These are phyloP conservation scores for Suillus cothurnatus DNA, from an alignment of 768 basidiomycete species.

Conservation along the genomic window DNA sequence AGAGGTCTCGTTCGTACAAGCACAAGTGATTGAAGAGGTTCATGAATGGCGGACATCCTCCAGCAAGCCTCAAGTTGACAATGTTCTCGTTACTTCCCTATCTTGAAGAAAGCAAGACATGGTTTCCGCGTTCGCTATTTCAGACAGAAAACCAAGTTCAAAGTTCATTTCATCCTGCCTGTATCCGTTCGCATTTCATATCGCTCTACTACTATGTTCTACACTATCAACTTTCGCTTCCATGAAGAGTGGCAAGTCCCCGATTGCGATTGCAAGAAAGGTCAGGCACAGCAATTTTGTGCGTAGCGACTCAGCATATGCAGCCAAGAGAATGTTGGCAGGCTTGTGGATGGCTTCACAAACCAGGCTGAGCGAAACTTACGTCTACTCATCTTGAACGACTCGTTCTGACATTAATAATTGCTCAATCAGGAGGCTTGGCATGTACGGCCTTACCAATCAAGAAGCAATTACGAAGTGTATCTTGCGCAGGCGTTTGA, in stretches of 20 bases:
- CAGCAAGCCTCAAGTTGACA: conserved; percentile 46
- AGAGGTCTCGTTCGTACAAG: conserved; percentile 46
- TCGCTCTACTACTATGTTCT: conserved; percentile 51
- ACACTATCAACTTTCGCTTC: conserved; percentile 42
- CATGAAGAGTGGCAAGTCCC: conserved; percentile 40
- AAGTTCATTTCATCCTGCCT: conserved; percentile 61
- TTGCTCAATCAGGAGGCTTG: conserved; percentile 5
- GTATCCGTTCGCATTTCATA: conserved; percentile 39
- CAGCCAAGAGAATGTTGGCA: not conserved
- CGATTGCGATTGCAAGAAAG: conserved; percentile 40
- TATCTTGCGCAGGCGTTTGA: not conserved
- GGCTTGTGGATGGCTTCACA: conserved; percentile 13
- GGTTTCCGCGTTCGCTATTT: conserved; percentile 54
- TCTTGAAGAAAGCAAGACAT: conserved; percentile 46
- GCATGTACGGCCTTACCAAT: not conserved
- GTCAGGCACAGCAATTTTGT: conserved; percentile 32
- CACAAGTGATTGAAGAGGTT: conserved; percentile 44
- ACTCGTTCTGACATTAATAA: not conserved
- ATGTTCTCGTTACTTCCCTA: conserved; percentile 51
- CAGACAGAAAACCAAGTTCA: conserved; percentile 64
- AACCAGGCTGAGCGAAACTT: conserved; percentile 15
- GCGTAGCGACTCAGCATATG: conserved; percentile 7
- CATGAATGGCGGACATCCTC: conserved; percentile 42
- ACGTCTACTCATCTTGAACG: conserved; percentile 3
- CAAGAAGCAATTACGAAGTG: not conserved